Percentiles rank a stretch among this genome's conserved stretches.
phyloP scores from a whole-genome alignment of 2,329 filamentous ascomycete species.

The Fusarium sublunatum region DNA sequence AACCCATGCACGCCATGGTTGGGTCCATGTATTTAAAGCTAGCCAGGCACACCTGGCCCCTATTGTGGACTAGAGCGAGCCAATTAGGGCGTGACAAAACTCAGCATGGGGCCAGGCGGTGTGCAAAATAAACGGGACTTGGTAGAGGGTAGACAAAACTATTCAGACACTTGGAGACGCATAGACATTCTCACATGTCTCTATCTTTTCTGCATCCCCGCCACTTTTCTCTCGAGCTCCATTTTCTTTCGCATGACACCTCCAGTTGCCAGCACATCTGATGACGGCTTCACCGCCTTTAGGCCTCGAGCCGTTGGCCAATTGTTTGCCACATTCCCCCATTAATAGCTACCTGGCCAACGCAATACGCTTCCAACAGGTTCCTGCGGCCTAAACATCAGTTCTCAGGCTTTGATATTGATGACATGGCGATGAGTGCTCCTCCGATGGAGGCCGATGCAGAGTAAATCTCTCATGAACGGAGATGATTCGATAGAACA shows the following conservation, averaged over 20 bases:
- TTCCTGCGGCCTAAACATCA: background rate
- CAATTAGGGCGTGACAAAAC: background rate
- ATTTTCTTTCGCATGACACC: no score
- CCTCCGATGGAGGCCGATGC: no score
- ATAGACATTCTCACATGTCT: background rate
- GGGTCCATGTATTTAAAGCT: background rate
- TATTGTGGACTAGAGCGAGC: background rate
- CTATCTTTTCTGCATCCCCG: background rate
- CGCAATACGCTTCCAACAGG: no score
- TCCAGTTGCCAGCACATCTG: background rate
- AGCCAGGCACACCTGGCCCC: slow-evolving; percentile 12
- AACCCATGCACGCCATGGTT: background rate
- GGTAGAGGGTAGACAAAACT: background rate
- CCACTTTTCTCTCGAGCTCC: background rate
- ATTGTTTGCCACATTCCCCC: background rate
- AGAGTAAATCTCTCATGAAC: no score
- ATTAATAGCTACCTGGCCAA: no score
- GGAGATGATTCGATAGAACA: no score
- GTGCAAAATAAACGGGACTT: slow-evolving; percentile 32
- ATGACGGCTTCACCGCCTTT: background rate
- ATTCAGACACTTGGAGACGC: background rate
- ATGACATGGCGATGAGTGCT: background rate
- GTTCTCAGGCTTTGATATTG: background rate
- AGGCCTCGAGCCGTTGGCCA: background rate
- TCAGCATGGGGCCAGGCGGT: slow-evolving; percentile 17